These are phyloP conservation scores for Alternaria conjuncta DNA, from an alignment of 2,329 filamentous ascomycete genomes.

Conservation along the genomic window DNA sequence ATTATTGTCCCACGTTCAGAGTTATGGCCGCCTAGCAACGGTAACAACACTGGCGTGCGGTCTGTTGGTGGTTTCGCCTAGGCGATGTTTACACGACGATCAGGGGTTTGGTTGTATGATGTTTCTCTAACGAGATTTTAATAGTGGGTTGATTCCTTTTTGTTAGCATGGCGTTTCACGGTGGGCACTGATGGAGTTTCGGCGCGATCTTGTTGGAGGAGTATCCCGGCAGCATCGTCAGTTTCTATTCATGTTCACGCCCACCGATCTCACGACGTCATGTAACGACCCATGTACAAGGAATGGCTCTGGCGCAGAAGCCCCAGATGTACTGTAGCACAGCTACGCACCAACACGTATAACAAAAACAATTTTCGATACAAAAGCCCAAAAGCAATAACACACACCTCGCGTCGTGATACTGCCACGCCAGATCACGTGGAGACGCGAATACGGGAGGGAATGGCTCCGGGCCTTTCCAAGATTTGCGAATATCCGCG, in stretches of 20 bases:
- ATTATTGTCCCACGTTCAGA: not conserved
- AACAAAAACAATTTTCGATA: not conserved
- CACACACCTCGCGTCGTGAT: not conserved
- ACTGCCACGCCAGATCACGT: conserved; percentile 9
- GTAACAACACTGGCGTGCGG: not conserved
- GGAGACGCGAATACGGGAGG: conserved; percentile 10
- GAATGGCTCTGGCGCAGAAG: not conserved
- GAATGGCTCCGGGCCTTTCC: not conserved
- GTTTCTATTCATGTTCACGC: not conserved
- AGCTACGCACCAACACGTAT: not conserved
- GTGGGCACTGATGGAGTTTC: conserved; percentile 5
- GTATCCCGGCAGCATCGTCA: conserved; percentile 1
- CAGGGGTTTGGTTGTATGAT: not conserved
- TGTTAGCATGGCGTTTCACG: conserved; percentile 1
- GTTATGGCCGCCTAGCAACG: not conserved
- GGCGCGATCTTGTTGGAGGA: not conserved
- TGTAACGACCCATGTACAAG: not conserved
- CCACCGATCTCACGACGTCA: conserved; percentile 2
- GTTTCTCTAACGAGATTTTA: not conserved
- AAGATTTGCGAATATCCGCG: conserved; percentile 12
- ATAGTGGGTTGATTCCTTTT: not conserved
- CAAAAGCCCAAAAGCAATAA: not conserved
- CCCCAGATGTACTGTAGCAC: not conserved
- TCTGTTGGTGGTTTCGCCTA: not conserved
- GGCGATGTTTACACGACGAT: not conserved